Evolutionary conservation across 2,329 filamentous ascomycete species (phyloP).

Genomic region (Lasiodiplodia sp.): DNA sequence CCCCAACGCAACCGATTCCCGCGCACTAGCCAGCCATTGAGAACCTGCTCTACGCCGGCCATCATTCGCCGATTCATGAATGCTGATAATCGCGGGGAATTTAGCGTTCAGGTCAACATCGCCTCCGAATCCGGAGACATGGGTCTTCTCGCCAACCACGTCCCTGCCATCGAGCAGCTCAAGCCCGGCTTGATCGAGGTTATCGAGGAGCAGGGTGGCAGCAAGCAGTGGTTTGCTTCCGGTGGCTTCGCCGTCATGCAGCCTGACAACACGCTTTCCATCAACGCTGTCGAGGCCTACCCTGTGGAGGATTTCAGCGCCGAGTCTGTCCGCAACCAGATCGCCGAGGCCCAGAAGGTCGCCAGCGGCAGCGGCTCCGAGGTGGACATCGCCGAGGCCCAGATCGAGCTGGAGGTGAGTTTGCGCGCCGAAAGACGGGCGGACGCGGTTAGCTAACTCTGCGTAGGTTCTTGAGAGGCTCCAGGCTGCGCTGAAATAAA

Average conservation of each 20-base stretch:
- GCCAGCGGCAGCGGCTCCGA: conserved; percentile 89
- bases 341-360: conserved; percentile 95
- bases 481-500: conserved; percentile 79
- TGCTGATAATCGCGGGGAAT: conserved; percentile 40
- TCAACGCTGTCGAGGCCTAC: conserved; percentile 97
- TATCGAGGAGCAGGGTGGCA: conserved; percentile 82
- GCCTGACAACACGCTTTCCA: conserved; percentile 92
- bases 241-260: conserved; percentile 97
- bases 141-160: conserved; percentile 99
- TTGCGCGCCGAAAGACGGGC: conserved; percentile 43
- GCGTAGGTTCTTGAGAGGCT: conserved; percentile 81
- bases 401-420: conserved; percentile 96
- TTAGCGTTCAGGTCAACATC: conserved; percentile 96
- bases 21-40: conserved; percentile 15
- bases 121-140: conserved; percentile 98
- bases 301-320: conserved; percentile 94
- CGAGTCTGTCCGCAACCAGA: conserved; percentile 87
- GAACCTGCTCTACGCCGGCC: not conserved
- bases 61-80: conserved; percentile 30
- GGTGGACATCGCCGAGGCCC: conserved; percentile 97
- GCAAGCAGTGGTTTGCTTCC: conserved; percentile 99
- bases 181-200: conserved; percentile 96
- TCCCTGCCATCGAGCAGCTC: conserved; percentile 98
- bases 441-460: conserved; percentile 45
- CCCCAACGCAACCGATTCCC: conserved; percentile 31